Evolutionary conservation across 2,329 filamentous ascomycete genomes (phyloP).

Genomic region (Aspergillus sp.): DNA sequence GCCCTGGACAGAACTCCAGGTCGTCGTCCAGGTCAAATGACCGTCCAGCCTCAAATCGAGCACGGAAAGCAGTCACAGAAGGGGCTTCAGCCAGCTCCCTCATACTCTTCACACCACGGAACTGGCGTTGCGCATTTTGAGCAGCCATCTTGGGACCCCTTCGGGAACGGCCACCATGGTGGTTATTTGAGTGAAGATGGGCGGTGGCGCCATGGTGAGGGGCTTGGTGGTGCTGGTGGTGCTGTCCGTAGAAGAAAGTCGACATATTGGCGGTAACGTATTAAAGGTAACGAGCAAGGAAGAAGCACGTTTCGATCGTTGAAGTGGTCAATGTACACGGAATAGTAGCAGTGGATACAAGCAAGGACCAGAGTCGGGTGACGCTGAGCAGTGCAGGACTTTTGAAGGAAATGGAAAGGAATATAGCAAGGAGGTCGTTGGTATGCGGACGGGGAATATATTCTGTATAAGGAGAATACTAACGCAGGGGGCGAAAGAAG

Average conservation of each 20-base stretch:
- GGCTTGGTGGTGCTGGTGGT: conserved; percentile 48
- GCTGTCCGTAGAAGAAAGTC: conserved; percentile 48
- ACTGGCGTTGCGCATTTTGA: conserved; percentile 83
- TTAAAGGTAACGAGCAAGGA: conserved; percentile 9
- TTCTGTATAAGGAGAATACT: conserved; percentile 17
- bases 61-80: conserved; percentile 74
- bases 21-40: conserved; percentile 97
- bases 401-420: conserved; percentile 23
- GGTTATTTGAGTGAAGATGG: conserved; percentile 64
- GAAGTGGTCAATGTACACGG: conserved; percentile 18
- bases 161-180: conserved; percentile 82
- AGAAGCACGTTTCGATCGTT: conserved; percentile 19
- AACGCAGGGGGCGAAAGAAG: conserved; percentile 16
- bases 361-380: conserved; percentile 21
- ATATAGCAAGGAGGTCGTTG: conserved; percentile 20
- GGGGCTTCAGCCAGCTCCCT: conserved; percentile 82
- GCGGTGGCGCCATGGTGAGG: conserved; percentile 52
- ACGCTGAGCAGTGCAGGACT: conserved; percentile 4
- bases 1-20: conserved; percentile 88
- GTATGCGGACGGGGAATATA: conserved; percentile 15
- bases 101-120: conserved; percentile 78
- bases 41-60: conserved; percentile 83
- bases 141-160: conserved; percentile 77
- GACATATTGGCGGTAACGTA: conserved; percentile 41
- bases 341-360: conserved; percentile 21